A percentile compares a stretch with the other conserved stretches of the same genome.
Conservation (phyloP, 305 asterid species). For the Fraxinus ornus region DNA sequence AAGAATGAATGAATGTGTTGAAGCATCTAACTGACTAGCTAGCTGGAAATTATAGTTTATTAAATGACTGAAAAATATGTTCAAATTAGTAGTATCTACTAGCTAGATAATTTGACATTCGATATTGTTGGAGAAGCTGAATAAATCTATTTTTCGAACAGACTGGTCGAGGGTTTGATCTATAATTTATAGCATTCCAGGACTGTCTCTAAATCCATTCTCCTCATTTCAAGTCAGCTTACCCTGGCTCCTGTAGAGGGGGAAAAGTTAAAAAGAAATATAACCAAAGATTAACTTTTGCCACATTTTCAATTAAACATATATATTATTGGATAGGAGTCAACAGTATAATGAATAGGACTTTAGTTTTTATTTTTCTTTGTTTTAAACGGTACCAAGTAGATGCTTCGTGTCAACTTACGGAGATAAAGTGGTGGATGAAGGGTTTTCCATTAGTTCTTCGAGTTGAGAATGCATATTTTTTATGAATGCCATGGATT, state of each 20-base stretch:
- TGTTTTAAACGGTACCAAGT: background rate
- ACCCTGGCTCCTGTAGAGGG: background rate
- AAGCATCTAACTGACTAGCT: background rate
- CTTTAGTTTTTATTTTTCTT: background rate
- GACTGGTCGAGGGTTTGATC: background rate
- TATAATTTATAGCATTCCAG: background rate
- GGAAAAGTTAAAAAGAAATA: background rate
- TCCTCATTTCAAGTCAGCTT: background rate
- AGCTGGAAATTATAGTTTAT: background rate
- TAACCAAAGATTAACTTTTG: background rate
- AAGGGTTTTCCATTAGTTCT: conserved; percentile 33
- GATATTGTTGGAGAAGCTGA: background rate
- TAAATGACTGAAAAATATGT: background rate
- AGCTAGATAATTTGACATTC: background rate
- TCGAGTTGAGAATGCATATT: conserved; percentile 52
- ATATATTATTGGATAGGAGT: background rate
- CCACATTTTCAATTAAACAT: background rate
- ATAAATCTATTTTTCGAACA: background rate
- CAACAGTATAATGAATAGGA: background rate
- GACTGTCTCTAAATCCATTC: background rate
- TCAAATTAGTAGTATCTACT: background rate
- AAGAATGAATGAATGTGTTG: background rate
- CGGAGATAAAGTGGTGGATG: conserved; percentile 17
- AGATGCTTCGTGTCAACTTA: background rate
- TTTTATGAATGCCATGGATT: conserved; percentile 48